Base-by-base conservation (phyloP, 805 yeast species). In the Saitoella complicata region DNA sequence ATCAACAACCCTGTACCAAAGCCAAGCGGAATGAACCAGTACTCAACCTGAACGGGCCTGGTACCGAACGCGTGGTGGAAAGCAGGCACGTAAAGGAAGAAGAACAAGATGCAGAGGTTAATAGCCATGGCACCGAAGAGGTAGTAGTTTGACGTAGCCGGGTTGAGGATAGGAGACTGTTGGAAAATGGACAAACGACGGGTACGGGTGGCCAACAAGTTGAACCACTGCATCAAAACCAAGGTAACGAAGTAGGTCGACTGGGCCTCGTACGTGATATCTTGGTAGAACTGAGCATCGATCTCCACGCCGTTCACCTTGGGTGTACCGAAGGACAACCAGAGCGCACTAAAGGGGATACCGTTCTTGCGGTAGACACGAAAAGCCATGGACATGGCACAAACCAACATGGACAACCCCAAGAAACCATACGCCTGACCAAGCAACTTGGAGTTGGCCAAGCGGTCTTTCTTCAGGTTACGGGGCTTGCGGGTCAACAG, bases 141-240 rank as follows among this genome's bases (percentile, higher is more conserved):
- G 13, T 45, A 43, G 41, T 46, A 46, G 31, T 48, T 47, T 11
- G 48, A 45, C 21, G 51, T 35, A 29, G 57, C 54, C 55, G 57
- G 58, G 53, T 65, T 61, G 10, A 53, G 45, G 39, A 63, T 40
- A 8, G 73, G 71, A 7, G 59, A 56, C 32, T 63, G 68, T 46
- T 66, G 70, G 56, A 69, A 65, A 21, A 69, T 46, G 46, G 69
- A 62, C 47, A 65, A 55, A 40, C 59, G 56, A 47, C 73, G 59
- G 0, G 70, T 65, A 55, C 76, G 61, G 37, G 66, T 60, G 1
- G 68, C 58, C 51, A 70, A 46, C 49, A 69, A 54, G 48, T 70
- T 69, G 58, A 69, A 69, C 51, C 64, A 60, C 51, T 71, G 75
- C 62, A 70, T 54, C 37, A 70, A 61, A 5, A 71, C 72, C 60